Conservation (phyloP, 2,329 filamentous ascomycete species). For the Penicillium nordicum region DNA sequence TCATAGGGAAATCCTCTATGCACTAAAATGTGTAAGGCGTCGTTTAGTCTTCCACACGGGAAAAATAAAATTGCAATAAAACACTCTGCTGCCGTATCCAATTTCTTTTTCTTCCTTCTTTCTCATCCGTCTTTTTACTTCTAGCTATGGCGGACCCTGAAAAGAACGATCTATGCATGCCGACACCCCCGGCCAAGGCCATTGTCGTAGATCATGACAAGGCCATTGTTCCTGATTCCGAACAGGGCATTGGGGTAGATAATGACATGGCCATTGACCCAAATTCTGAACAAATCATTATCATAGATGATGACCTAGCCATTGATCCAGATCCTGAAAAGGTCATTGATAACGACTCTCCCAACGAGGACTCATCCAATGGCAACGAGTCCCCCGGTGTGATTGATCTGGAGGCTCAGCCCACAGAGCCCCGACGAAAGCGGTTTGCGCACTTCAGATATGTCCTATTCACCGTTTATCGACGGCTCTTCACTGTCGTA, state of each 20-base stretch:
- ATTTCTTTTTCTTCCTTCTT: no score
- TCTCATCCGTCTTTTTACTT: neutral
- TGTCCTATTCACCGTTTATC: constrained; percentile 32
- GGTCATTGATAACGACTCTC: neutral
- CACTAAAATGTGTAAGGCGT: neutral
- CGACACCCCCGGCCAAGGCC: constrained; percentile 6
- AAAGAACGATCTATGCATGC: constrained; percentile 10
- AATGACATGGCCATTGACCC: neutral
- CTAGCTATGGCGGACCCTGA: constrained; percentile 13
- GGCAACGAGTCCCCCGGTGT: neutral
- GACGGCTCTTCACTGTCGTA: constrained; percentile 41
- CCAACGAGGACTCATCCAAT: constrained; percentile 1
- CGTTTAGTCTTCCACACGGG: neutral
- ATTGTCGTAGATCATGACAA: constrained; percentile 1
- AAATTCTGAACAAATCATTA: neutral
- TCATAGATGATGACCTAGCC: no score
- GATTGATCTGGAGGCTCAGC: constrained; percentile 13
- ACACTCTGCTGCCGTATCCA: neutral
- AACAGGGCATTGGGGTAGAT: constrained; percentile 4
- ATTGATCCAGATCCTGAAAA: neutral
- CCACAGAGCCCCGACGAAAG: constrained; percentile 8
- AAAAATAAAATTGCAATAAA: neutral
- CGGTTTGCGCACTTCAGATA: constrained; percentile 13
- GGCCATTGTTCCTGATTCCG: constrained; percentile 1
- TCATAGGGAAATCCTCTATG: neutral